These are phyloP conservation scores for Inosperma sp. DNA, from an alignment of 768 basidiomycete species.

Conservation along the genomic window DNA sequence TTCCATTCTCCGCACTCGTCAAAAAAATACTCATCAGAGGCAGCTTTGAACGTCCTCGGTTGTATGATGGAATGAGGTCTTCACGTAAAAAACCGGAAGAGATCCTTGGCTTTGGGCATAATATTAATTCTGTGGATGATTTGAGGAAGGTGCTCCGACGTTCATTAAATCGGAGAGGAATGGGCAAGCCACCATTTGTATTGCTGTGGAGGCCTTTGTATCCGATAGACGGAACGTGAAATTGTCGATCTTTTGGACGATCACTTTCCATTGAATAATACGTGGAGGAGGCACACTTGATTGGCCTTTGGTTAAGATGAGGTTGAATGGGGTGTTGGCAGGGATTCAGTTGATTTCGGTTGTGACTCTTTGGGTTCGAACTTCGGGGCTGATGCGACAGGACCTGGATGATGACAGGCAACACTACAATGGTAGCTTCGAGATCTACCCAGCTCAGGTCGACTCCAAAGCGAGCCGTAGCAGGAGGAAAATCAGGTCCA, in stretches of 20 bases:
- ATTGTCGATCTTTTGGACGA: constrained; percentile 63
- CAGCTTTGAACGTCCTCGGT: constrained; percentile 69
- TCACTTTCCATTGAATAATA: constrained; percentile 57
- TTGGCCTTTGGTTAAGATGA: no score
- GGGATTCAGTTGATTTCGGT: no score
- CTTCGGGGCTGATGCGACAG: no score
- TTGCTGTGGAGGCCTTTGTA: constrained; percentile 89
- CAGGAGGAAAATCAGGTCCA: no score
- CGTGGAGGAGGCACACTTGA: constrained; percentile 93
- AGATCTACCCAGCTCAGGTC: no score
- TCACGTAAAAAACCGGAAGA: constrained; percentile 41
- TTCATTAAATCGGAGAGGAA: constrained; percentile 34
- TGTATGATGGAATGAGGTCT: constrained; percentile 83
- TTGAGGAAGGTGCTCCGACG: constrained; percentile 43
- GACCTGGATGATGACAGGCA: no score
- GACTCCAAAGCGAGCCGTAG: no score
- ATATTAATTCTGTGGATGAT: constrained; percentile 51
- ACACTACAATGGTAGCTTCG: no score
- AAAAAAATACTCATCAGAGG: constrained; percentile 39
- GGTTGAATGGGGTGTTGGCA: no score
- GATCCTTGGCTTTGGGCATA: constrained; percentile 62
- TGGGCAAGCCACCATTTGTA: constrained; percentile 54
- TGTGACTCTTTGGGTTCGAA: no score
- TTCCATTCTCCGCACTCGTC: constrained; percentile 54
- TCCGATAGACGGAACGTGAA: constrained; percentile 91